Percentiles rank a stretch among this genome's conserved stretches.
phyloP scores from a whole-genome alignment of 306 rosid species.

The Lagenaria siceraria region DNA sequence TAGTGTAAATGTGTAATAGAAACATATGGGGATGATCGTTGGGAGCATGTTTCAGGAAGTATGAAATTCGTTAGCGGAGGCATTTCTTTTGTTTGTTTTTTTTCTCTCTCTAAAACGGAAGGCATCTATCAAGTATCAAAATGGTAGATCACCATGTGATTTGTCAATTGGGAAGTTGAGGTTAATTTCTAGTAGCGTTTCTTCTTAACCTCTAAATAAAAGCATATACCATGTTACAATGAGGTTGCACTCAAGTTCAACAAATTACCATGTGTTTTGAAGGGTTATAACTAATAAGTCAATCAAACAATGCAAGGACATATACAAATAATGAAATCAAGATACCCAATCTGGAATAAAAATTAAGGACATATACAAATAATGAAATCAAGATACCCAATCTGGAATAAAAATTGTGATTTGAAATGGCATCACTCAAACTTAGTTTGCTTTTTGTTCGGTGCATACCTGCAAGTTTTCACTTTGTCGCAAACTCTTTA shows the following conservation, averaged over 20 bases:
- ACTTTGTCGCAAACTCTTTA: constrained; percentile 82
- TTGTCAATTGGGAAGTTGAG: neutral
- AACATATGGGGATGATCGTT: neutral
- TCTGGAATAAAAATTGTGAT: neutral
- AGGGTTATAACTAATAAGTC: neutral
- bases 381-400: neutral
- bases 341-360: neutral
- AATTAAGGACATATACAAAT: neutral
- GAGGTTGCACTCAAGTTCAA: neutral
- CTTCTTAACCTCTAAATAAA: neutral
- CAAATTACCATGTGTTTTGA: neutral
- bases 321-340: neutral
- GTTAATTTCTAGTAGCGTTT: neutral
- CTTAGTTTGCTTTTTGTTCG: neutral
- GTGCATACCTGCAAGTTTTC: constrained; percentile 81
- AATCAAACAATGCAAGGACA: neutral
- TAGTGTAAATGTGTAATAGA: neutral
- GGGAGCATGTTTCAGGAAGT: neutral
- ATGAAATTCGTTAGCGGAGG: neutral
- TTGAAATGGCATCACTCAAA: neutral
- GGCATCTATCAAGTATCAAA: neutral
- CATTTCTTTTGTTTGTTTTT: neutral
- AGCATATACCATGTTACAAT: neutral
- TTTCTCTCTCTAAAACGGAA: neutral
- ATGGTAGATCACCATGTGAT: neutral